phyloP scores from a whole-genome alignment of 2,329 filamentous ascomycete species.

The Pestalotiopsis sp. region DNA sequence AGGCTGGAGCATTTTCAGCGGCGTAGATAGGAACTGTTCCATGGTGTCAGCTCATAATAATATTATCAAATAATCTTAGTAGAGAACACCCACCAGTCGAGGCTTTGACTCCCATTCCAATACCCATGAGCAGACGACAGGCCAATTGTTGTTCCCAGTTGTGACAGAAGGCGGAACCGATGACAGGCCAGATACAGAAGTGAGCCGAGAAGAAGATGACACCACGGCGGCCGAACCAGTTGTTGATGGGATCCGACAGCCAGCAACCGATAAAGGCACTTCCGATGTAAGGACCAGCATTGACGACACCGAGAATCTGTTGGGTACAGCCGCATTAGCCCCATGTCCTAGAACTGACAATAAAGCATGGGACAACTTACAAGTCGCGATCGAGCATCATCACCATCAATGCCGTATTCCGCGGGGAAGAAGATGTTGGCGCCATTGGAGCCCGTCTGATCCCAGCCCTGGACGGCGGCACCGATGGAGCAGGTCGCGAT shows the following conservation, averaged over 20 bases:
- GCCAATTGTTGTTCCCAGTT: constrained; percentile 73
- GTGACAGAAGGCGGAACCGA: constrained; percentile 72
- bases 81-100: constrained; percentile 49
- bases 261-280: constrained; percentile 57
- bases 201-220: constrained; percentile 77
- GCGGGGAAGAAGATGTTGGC: constrained; percentile 64
- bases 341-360: not conserved
- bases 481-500: constrained; percentile 70
- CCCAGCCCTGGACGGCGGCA: constrained; percentile 72
- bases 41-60: too few species aligned
- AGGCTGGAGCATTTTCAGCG: constrained; percentile 71
- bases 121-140: constrained; percentile 72
- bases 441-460: constrained; percentile 66
- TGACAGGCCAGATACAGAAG: constrained; percentile 70
- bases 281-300: constrained; percentile 46
- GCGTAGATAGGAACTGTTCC: constrained; percentile 70
- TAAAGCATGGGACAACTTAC: constrained; percentile 21
- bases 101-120: constrained; percentile 77
- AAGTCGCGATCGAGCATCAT: constrained; percentile 26
- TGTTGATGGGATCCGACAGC: constrained; percentile 63
- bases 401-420: constrained; percentile 51
- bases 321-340: not conserved
- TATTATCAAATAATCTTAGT: too few species aligned
- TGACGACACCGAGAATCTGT: constrained; percentile 60
- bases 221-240: constrained; percentile 63